Conservation (phyloP, 805 yeast species). For the Komagataella kurtzmanii region DNA sequence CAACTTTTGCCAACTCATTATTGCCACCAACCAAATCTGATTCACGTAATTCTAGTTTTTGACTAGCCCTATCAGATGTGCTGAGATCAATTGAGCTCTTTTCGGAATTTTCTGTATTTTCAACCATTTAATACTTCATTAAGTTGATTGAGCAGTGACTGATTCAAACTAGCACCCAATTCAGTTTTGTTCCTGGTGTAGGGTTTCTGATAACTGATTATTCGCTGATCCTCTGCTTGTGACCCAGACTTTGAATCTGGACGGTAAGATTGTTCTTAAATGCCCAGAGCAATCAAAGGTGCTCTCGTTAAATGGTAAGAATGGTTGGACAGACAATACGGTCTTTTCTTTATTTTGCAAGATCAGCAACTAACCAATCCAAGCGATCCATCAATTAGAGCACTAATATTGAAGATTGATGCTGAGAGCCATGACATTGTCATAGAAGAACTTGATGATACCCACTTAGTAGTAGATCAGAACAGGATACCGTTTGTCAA, state of each 20-base stretch:
- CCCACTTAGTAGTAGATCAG: constrained; percentile 74
- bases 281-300: constrained; percentile 47
- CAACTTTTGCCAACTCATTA: neutral
- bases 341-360: neutral
- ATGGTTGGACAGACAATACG: neutral
- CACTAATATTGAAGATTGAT: constrained; percentile 76
- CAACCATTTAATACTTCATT: neutral
- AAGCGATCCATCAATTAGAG: constrained; percentile 86
- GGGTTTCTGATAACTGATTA: neutral
- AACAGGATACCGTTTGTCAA: constrained; percentile 67
- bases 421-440: constrained; percentile 57
- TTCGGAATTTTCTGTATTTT: neutral
- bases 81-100: neutral
- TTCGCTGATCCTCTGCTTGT: neutral
- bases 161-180: neutral
- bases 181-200: neutral
- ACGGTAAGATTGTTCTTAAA: constrained; percentile 2
- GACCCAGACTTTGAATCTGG: neutral
- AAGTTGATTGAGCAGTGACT: neutral
- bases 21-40: neutral
- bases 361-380: constrained; percentile 1
- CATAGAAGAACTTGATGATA: constrained; percentile 78
- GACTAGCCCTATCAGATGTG: neutral
- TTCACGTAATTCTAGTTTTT: neutral
- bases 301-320: constrained; percentile 31